Evolutionary conservation across 768 basidiomycete genomes (phyloP).

Genomic region (Hericium rajendrae): DNA sequence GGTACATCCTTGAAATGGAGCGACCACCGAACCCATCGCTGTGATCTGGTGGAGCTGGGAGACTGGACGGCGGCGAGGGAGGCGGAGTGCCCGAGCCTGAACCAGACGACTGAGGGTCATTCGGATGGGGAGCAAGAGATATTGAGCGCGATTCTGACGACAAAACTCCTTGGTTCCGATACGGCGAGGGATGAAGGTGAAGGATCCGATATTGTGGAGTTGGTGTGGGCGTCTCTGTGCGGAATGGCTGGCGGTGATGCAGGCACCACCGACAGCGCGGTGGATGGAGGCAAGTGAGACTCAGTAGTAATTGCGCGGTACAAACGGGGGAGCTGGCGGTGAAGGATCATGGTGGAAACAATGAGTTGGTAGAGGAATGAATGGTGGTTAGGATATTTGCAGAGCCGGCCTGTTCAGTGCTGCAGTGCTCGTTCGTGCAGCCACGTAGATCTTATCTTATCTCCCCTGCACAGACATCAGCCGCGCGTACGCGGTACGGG

Average conservation of each 20-base stretch:
- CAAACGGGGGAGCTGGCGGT: neutral
- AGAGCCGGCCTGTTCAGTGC: neutral
- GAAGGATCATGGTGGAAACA: neutral
- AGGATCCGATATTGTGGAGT: neutral
- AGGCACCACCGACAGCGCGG: neutral
- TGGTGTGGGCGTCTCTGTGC: neutral
- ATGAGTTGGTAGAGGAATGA: neutral
- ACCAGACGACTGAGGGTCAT: neutral
- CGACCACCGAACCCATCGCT: neutral
- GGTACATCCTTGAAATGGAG: constrained; percentile 30
- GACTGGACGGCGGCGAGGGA: neutral
- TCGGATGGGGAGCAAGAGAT: neutral
- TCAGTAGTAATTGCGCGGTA: neutral
- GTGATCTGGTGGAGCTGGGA: constrained; percentile 3
- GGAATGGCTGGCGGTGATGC: neutral
- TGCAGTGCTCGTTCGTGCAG: neutral
- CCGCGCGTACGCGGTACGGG: no score
- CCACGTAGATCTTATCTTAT: neutral
- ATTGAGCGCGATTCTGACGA: neutral
- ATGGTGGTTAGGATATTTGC: neutral
- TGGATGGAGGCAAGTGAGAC: neutral
- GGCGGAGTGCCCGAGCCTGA: neutral
- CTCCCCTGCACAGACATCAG: neutral
- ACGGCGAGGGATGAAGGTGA: neutral
- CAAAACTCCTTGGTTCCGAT: neutral